These are phyloP conservation scores for Fusarium virguliforme DNA, from an alignment of 2,329 filamentous ascomycete genomes.

Conservation along the genomic window DNA sequence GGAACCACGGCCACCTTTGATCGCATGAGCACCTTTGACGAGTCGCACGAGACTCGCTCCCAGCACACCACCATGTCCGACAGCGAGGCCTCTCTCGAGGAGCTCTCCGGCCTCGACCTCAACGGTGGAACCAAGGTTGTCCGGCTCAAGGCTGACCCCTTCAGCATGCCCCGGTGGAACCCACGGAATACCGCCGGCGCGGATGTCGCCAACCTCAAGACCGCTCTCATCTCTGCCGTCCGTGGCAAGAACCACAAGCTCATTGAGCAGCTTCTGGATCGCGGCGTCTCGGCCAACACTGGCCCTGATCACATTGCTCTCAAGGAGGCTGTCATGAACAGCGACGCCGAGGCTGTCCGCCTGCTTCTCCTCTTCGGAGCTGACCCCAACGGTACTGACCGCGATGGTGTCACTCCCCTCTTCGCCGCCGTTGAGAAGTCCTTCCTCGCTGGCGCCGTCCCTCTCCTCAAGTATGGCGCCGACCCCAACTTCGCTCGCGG, in stretches of 20 bases:
- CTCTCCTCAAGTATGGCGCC: slow-evolving; percentile 76
- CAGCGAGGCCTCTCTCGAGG: slow-evolving; percentile 52
- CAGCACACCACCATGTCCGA: slow-evolving; percentile 48
- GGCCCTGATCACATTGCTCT: slow-evolving; percentile 65
- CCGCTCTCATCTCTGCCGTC: slow-evolving; percentile 68
- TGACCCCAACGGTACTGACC: slow-evolving; percentile 68
- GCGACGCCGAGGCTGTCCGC: slow-evolving; percentile 69
- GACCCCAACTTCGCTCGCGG: slow-evolving; percentile 69
- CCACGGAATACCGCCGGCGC: slow-evolving; percentile 63
- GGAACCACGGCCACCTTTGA: slow-evolving; percentile 49
- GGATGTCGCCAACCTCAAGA: slow-evolving; percentile 62
- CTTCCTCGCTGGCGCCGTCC: slow-evolving; percentile 70
- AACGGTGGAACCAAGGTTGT: slow-evolving; percentile 60
- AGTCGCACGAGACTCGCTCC: slow-evolving; percentile 50
- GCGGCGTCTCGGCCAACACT: slow-evolving; percentile 69
- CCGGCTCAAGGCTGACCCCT: slow-evolving; percentile 66
- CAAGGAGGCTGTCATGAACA: slow-evolving; percentile 67
- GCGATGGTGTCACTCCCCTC: slow-evolving; percentile 67
- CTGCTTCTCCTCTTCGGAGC: slow-evolving; percentile 72
- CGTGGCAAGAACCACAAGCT: slow-evolving; percentile 71
- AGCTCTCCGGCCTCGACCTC: slow-evolving; percentile 59
- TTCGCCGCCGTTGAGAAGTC: slow-evolving; percentile 66
- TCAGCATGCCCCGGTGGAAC: slow-evolving; percentile 67
- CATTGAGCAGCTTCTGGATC: slow-evolving; percentile 71
- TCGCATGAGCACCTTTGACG: slow-evolving; percentile 53